phyloP scores from a whole-genome alignment of 805 yeast species.

The Candida pseudoglaebosa region DNA sequence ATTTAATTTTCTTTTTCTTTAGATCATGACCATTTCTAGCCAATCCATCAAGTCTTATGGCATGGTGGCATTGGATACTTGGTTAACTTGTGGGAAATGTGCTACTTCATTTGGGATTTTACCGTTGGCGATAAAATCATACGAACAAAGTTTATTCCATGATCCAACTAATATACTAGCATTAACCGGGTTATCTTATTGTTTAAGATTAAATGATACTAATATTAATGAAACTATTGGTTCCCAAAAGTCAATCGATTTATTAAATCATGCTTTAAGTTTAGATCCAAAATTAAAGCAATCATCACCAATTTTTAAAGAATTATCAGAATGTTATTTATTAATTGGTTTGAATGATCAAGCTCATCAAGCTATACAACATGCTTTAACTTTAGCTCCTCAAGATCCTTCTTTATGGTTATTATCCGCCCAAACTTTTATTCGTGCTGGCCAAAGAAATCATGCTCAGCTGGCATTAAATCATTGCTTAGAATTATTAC shows the following conservation, averaged over 20 bases:
- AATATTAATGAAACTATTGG: conserved; percentile 36
- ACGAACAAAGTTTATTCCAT: conserved; percentile 39
- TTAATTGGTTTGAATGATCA: conserved; percentile 45
- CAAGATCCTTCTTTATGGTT: conserved; percentile 47
- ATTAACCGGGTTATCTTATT: conserved; percentile 39
- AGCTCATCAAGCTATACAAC: conserved; percentile 46
- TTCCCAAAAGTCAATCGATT: conserved; percentile 36
- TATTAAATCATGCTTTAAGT: conserved; percentile 36
- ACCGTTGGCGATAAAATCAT: conserved; percentile 40
- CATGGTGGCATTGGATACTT: conserved; percentile 34
- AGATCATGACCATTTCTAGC: neutral
- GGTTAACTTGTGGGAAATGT: conserved; percentile 46
- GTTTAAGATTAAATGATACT: conserved; percentile 38
- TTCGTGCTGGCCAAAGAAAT: conserved; percentile 37
- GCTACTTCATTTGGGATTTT: conserved; percentile 39
- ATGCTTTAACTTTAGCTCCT: conserved; percentile 35
- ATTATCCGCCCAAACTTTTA: conserved; percentile 46
- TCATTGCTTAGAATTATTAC: conserved; percentile 40
- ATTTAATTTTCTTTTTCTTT: neutral
- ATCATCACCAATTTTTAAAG: conserved; percentile 42
- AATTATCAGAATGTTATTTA: conserved; percentile 50
- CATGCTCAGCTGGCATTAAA: conserved; percentile 48
- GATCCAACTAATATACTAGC: conserved; percentile 39
- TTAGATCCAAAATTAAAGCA: conserved; percentile 34
- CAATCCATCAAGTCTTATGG: conserved; percentile 12